Evolutionary conservation across 2,329 filamentous ascomycete species (phyloP).

Genomic region (Rosellinia necatrix): DNA sequence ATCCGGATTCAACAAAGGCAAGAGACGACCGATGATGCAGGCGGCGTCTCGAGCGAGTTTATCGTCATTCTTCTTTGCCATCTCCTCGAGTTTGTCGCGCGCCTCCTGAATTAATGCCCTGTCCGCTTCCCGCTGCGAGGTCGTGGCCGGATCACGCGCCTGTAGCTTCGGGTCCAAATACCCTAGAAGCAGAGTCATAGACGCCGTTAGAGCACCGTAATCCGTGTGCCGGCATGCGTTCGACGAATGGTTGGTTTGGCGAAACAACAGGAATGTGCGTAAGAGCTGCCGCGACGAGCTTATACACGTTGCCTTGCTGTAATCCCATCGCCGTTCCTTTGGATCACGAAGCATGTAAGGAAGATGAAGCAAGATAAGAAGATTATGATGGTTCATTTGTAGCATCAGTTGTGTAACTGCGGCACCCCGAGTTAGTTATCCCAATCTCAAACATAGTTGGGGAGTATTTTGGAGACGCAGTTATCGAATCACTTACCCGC

Average conservation of each 20-base stretch:
- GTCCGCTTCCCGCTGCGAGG: conserved; percentile 42
- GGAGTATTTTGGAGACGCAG: background rate
- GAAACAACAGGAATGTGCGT: conserved; percentile 53
- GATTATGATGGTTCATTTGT: conserved; percentile 56
- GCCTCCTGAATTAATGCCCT: conserved; percentile 44
- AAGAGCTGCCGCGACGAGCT: conserved; percentile 57
- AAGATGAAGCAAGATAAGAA: conserved; percentile 58
- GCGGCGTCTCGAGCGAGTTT: conserved; percentile 49
- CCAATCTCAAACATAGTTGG: background rate
- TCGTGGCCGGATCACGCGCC: conserved; percentile 26
- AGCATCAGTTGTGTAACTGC: conserved; percentile 45
- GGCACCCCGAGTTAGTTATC: conserved; percentile 4
- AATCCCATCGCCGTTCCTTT: conserved; percentile 47
- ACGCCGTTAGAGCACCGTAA: conserved; percentile 56
- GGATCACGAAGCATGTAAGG: conserved; percentile 56
- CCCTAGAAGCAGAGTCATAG: conserved; percentile 55
- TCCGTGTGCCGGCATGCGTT: conserved; percentile 55
- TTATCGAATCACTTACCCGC: conserved; percentile 19
- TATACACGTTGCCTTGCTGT: conserved; percentile 54
- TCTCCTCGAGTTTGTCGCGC: conserved; percentile 45
- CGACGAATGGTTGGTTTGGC: conserved; percentile 44
- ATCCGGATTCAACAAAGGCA: conserved; percentile 44
- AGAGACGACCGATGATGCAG: conserved; percentile 48
- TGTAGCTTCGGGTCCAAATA: conserved; percentile 48
- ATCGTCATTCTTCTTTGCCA: conserved; percentile 47